A percentile compares a stretch with the other conserved stretches of the same genome.
phyloP scores from a whole-genome alignment of 768 basidiomycete species.

The Lentinula edodes region DNA sequence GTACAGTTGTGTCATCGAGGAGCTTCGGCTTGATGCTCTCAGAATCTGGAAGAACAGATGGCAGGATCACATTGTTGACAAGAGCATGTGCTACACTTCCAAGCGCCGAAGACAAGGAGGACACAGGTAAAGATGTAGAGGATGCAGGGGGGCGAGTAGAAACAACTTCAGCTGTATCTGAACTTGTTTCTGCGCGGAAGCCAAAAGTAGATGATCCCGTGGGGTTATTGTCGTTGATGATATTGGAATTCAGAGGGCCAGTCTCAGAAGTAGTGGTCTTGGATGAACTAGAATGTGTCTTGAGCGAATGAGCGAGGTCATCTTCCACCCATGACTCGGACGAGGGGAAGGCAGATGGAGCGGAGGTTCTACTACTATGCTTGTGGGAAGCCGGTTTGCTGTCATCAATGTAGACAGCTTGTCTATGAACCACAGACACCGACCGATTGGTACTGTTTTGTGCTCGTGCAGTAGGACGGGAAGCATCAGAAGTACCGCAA shows the following conservation, averaged over 20 bases:
- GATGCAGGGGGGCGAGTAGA: neutral
- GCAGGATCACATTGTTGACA: neutral
- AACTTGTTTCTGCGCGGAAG: neutral
- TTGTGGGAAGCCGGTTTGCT: neutral
- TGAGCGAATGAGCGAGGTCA: too few species aligned
- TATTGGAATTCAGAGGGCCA: neutral
- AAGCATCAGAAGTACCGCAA: neutral
- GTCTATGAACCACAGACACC: neutral
- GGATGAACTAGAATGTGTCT: too few species aligned
- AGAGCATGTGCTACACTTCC: neutral
- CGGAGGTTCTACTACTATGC: too few species aligned
- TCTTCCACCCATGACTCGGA: too few species aligned
- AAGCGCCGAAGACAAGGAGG: neutral
- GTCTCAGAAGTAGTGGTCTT: neutral
- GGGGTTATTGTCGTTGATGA: neutral
- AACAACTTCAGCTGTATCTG: neutral
- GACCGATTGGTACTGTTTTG: neutral
- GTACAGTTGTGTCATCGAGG: neutral
- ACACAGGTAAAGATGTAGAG: neutral
- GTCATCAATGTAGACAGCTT: neutral
- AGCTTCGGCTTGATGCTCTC: neutral
- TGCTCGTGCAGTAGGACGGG: neutral
- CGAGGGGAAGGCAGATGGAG: too few species aligned
- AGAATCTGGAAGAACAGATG: neutral
- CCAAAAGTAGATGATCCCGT: neutral